Base-by-base conservation (phyloP, 1,284 basidiomycete species). In the Leccinum griseonigrum region DNA sequence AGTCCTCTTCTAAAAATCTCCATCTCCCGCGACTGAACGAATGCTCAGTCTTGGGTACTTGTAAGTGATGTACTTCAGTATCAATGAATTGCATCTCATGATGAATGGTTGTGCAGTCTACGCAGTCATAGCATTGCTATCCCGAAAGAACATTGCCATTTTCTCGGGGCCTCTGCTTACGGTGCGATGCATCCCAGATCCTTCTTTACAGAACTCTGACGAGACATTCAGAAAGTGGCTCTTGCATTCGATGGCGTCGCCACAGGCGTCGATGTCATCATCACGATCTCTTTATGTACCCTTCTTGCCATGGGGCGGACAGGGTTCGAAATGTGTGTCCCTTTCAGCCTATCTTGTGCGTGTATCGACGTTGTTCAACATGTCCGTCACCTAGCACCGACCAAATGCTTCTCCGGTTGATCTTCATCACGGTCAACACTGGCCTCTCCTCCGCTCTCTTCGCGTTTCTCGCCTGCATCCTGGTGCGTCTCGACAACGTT, bases 391-490 rank as follows among this genome's bases (percentile, higher is more conserved):
- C 28, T 13, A 63, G 68, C 50, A 69, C 66, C 29, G 70, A 70
- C 55, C 66, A 38, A 29, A 69, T 69, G 59, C 56, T 72, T 59
- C 55, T 57, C 31, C 65, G 70, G 14, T 3, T 72, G 62, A 71
- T 69, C 14, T 66, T 69, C 51, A 66, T 66, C 43, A 66, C 69
- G 34, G 60, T 72, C 50, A 68, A 72, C 52, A 66, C 68, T 8
- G 69, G 69, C 2, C 68, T 71, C 32, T 73, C 61, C 6, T 68
- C 69, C 2, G 63, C 71, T 3, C 34, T 68, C n/a, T 70, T 71
- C 4, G 70, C 69, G 10, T 63, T 70, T 50, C 40, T 71, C 36
- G 57, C 70, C 26, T 58, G 67, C n/a, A 38, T 69, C 40, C 26
- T 71, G 55, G 68, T 67, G 13, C 48, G 67, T 69, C 3, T 22